Percentiles rank a stretch among this genome's conserved stretches.
These are phyloP conservation scores for Collariella sp. DNA, from an alignment of 495 filamentous ascomycete species.

Conservation along the genomic window DNA sequence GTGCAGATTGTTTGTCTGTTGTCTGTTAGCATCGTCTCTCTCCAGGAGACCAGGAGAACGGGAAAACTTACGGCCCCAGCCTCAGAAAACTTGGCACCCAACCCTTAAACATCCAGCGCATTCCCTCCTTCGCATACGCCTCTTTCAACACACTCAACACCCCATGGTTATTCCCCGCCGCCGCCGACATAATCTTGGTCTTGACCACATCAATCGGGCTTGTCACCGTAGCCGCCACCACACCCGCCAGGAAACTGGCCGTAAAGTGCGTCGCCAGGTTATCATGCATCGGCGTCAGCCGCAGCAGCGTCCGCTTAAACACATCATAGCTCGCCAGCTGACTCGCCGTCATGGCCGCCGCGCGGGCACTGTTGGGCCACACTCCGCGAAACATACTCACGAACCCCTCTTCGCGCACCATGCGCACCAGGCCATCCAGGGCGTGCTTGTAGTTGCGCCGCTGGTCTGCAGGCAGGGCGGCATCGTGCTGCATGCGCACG, in stretches of 20 bases:
- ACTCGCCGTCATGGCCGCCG: constrained; percentile 85
- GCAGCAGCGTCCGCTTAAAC: constrained; percentile 73
- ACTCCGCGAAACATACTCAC: constrained; percentile 74
- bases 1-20: constrained; percentile 79
- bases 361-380: constrained; percentile 81
- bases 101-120: constrained; percentile 90
- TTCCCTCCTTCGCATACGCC: constrained; percentile 68
- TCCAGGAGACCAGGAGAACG: neutral
- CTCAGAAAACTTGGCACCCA: constrained; percentile 95
- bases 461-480: constrained; percentile 61
- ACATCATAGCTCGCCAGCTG: constrained; percentile 89
- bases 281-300: constrained; percentile 61
- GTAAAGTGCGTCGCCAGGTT: constrained; percentile 77
- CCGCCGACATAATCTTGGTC: constrained; percentile 83
- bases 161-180: constrained; percentile 47
- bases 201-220: constrained; percentile 97
- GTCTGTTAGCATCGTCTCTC: neutral
- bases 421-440: constrained; percentile 73
- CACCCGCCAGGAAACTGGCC: constrained; percentile 76
- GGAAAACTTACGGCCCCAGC: constrained; percentile 52
- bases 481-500: constrained; percentile 97
- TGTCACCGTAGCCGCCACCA: constrained; percentile 91
- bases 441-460: constrained; percentile 86
- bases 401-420: constrained; percentile 71
- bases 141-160: constrained; percentile 53